Base-by-base conservation (phyloP, 441 rosid genomes). In the Euphorbia schlechtendalii region DNA sequence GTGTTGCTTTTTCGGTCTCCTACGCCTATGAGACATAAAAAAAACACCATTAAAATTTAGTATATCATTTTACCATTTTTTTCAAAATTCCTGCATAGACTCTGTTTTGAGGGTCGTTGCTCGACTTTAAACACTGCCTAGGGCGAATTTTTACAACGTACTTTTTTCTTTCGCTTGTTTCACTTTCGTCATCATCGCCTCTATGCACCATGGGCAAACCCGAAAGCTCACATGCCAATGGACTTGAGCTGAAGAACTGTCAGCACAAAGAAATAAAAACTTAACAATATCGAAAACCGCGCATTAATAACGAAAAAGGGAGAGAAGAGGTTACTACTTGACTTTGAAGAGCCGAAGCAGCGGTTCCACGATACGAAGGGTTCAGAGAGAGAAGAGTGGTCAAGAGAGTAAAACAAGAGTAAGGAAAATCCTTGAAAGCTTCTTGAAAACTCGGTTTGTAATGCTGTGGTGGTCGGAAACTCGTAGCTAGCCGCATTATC, bases 291-390 rank as follows among this genome's bases (percentile, higher is more conserved):
- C 34, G 6, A 2, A 3, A 32, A 32, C 6, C 4, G 6, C 34
- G 6, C 34, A 6, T 32, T 6, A 32, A 32, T 32, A 32, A 32
- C 34, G 34, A n/a, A n/a, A n/a, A n/a, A 5, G 0, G 13, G 3
- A 20, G 22, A 1, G 12, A 18, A 0, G 11, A 51, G 18, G 55
- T 28, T 24, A 75, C 73, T 69, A 91, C 96, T 21, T 83, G 90
- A 60, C 71, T 81, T 66, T 83, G 80, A 55, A 89, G 83, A 58
- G 96, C 85, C 59, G 87, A 78, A 69, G 86, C 72, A 12, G 90
- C 90, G 24, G 95, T 85, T 54, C 92, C 95, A n/a, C 96, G 92
- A 64, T 77, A 72, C 20, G 81, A 74, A 0, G 91, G 89, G 66
- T 92, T 90, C 57, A 89, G 78, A 18, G 87, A 80, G 4, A 92